Evolutionary conservation across 345 rosid species (phyloP).

Genomic region (Citrus medica): DNA sequence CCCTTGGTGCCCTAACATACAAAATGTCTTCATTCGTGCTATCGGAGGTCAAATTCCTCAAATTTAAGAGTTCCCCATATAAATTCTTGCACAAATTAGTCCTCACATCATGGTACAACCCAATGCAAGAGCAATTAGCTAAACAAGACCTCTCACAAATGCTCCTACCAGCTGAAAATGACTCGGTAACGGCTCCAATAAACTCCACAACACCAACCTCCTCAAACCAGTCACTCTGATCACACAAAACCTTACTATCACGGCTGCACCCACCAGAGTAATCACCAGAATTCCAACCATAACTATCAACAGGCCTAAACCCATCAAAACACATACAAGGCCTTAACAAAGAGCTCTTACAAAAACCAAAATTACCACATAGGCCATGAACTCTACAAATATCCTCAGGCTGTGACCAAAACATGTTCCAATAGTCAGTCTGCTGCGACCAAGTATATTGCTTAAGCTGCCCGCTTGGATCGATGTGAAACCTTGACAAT

Average conservation of each 20-base stretch:
- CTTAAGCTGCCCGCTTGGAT: slow-evolving; percentile 35
- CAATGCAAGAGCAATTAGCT: slow-evolving; percentile 64
- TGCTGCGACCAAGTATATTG: slow-evolving; percentile 50
- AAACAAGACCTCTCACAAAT: slow-evolving; percentile 50
- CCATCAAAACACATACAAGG: slow-evolving; percentile 49
- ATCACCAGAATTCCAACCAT: slow-evolving; percentile 48
- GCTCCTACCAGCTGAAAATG: slow-evolving; percentile 39
- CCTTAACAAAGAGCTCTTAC: slow-evolving; percentile 15
- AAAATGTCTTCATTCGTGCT: slow-evolving; percentile 31
- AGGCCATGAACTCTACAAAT: slow-evolving; percentile 40
- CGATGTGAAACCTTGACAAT: slow-evolving; percentile 47
- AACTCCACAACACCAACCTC: slow-evolving; percentile 38
- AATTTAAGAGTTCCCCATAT: slow-evolving; percentile 49
- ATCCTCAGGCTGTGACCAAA: slow-evolving; percentile 51
- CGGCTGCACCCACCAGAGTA: slow-evolving; percentile 49
- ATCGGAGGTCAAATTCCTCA: slow-evolving; percentile 47
- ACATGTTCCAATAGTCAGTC: slow-evolving; percentile 43
- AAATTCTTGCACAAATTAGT: slow-evolving; percentile 49
- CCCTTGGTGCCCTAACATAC: slow-evolving; percentile 48
- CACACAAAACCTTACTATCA: slow-evolving; percentile 22
- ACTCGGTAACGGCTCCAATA: slow-evolving; percentile 32
- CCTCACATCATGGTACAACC: slow-evolving; percentile 43
- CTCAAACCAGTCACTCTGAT: slow-evolving; percentile 34
- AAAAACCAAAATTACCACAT: slow-evolving; percentile 48
- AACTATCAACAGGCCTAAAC: slow-evolving; percentile 33